Percentiles rank a stretch among this genome's conserved stretches.
Conservation (phyloP, 1,284 basidiomycete species). For the Leccinum huronense region DNA sequence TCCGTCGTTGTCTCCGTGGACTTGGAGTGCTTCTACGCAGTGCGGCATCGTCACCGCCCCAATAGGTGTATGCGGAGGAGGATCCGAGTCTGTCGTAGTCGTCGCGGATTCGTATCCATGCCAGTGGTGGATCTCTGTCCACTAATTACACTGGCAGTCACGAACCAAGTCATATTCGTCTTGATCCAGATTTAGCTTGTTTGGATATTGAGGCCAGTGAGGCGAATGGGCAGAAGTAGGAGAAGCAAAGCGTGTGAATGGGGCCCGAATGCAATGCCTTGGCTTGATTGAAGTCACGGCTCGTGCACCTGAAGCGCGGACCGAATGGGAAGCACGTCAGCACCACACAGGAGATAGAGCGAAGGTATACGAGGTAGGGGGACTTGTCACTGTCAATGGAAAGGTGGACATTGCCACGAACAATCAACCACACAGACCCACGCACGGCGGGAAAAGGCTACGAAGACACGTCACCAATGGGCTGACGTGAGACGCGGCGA, state of each 20-base stretch:
- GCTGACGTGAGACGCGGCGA: slow-evolving; percentile 16
- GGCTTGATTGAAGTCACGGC: slow-evolving; percentile 13
- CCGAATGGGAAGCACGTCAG: slow-evolving; percentile 17
- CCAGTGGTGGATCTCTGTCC: slow-evolving; percentile 23
- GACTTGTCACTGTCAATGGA: not conserved
- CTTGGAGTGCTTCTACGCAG: slow-evolving; percentile 9
- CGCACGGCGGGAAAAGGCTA: not conserved
- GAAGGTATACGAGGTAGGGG: slow-evolving; percentile 3
- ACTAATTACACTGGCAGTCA: slow-evolving; percentile 20
- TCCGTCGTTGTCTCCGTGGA: slow-evolving; percentile 21
- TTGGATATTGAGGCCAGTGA: slow-evolving; percentile 2
- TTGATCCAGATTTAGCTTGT: slow-evolving; percentile 6
- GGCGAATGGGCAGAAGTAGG: slow-evolving; percentile 4
- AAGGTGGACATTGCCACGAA: slow-evolving; percentile 1
- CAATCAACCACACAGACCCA: slow-evolving; percentile 2
- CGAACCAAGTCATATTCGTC: slow-evolving; percentile 9
- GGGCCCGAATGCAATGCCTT: slow-evolving; percentile 7
- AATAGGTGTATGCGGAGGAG: slow-evolving; percentile 30
- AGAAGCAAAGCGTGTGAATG: slow-evolving; percentile 13
- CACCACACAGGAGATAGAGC: slow-evolving; percentile 5
- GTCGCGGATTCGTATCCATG: slow-evolving; percentile 31
- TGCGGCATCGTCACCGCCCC: slow-evolving; percentile 14
- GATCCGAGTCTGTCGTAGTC: slow-evolving; percentile 33
- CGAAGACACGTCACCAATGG: slow-evolving; percentile 18
- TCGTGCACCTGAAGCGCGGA: slow-evolving; percentile 18